These are phyloP conservation scores for Endothia cerciana DNA, from an alignment of 2,329 filamentous ascomycete genomes.

Conservation along the genomic window DNA sequence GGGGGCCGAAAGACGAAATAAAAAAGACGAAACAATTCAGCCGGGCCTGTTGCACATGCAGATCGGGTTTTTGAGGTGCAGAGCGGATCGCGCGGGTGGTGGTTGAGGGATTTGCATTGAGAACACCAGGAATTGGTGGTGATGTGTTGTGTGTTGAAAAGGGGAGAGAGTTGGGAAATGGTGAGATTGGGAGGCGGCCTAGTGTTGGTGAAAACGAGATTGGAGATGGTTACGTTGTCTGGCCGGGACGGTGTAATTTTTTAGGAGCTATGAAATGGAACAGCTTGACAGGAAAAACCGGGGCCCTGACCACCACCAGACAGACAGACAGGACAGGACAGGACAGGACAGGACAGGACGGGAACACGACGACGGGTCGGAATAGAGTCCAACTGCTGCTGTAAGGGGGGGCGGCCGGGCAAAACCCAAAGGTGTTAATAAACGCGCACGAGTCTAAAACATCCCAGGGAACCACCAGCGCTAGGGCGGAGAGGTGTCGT, in stretches of 20 bases:
- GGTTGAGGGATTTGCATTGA: conserved; percentile 38
- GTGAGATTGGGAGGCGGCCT: conserved; percentile 42
- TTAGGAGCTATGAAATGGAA: conserved; percentile 43
- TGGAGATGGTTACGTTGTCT: conserved; percentile 57
- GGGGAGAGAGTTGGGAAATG: conserved; percentile 36
- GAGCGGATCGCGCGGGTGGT: conserved; percentile 35
- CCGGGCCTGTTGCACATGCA: conserved; percentile 40
- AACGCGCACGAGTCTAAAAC: conserved; percentile 6
- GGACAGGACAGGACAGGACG: conserved; percentile 3
- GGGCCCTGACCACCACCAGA: conserved; percentile 42
- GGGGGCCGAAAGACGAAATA: conserved; percentile 34
- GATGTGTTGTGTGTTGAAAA: conserved; percentile 37
- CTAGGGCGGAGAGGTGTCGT: neutral
- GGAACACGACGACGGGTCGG: neutral
- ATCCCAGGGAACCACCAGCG: neutral
- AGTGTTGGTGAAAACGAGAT: conserved; percentile 31
- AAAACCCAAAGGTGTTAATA: neutral
- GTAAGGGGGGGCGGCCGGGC: neutral
- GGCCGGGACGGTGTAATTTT: conserved; percentile 49
- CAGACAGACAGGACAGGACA: neutral
- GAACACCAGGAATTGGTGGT: conserved; percentile 33
- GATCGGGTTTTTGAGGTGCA: conserved; percentile 42
- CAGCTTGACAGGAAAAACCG: conserved; percentile 48
- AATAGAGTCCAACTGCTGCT: neutral
- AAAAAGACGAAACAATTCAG: conserved; percentile 37